A percentile compares a stretch with the other conserved stretches of the same genome.
phyloP scores from a whole-genome alignment of 2,329 filamentous ascomycete genomes.

The Epichloe gansuensis region DNA sequence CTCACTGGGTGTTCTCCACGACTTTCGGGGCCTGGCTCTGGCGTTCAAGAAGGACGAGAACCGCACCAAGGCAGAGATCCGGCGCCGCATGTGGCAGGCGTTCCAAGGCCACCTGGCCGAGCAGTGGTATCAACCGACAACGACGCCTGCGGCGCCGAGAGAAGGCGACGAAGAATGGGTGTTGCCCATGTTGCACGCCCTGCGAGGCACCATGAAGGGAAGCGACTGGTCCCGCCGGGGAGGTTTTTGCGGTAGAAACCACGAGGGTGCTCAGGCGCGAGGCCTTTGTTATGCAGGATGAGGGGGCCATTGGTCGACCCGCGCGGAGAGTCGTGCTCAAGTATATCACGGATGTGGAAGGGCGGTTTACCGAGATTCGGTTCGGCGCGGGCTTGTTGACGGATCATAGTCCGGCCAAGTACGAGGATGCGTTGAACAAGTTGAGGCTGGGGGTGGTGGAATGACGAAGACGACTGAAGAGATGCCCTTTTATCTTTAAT shows the following conservation, averaged over 20 bases:
- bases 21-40: constrained; percentile 59
- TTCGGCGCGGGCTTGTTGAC: constrained; percentile 64
- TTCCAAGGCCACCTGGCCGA: constrained; percentile 49
- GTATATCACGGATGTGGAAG: constrained; percentile 60
- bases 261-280: constrained; percentile 55
- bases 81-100: constrained; percentile 52
- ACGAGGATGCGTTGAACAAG: constrained; percentile 56
- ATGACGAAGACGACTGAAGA: background rate
- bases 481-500: background rate
- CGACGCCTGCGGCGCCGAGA: constrained; percentile 15
- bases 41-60: constrained; percentile 62
- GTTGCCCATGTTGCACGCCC: constrained; percentile 50
- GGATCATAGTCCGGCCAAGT: constrained; percentile 64
- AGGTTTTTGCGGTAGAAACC: constrained; percentile 62
- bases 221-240: constrained; percentile 65
- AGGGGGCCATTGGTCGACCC: constrained; percentile 46
- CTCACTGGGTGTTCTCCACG: constrained; percentile 61
- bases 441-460: constrained; percentile 38
- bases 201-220: constrained; percentile 55
- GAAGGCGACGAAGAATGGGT: constrained; percentile 58
- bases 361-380: constrained; percentile 54
- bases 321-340: constrained; percentile 58
- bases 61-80: constrained; percentile 54
- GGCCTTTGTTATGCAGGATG: constrained; percentile 39
- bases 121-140: constrained; percentile 41